Evolutionary conservation across 2,329 filamentous ascomycete species (phyloP).

Genomic region (Neofusicoccum ribis): DNA sequence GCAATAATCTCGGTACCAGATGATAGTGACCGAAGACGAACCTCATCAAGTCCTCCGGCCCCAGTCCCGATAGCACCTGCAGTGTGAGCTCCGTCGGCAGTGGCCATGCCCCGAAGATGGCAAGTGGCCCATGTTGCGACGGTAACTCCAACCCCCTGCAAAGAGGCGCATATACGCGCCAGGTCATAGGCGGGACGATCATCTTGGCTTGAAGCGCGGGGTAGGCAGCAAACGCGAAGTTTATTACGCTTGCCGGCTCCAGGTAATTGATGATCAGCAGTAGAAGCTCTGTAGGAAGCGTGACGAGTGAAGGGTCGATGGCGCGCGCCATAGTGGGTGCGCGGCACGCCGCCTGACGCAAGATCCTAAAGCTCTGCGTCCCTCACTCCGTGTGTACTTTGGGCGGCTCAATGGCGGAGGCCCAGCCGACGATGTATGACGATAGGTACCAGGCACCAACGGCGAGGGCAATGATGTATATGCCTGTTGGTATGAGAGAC

Average conservation of each 20-base stretch:
- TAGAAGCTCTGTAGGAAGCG: conserved; percentile 49
- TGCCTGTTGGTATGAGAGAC: conserved; percentile 71
- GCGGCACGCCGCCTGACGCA: neutral
- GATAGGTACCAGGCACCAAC: conserved; percentile 54
- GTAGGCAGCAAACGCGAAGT: conserved; percentile 49
- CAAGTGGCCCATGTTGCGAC: neutral
- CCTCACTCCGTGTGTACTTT: conserved; percentile 38
- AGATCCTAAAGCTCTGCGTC: neutral
- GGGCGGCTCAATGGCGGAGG: conserved; percentile 25
- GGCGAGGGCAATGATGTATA: conserved; percentile 66
- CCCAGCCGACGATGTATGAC: conserved; percentile 40
- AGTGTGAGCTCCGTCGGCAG: conserved; percentile 38
- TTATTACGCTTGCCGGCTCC: conserved; percentile 43
- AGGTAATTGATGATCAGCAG: conserved; percentile 47
- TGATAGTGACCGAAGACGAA: conserved; percentile 28
- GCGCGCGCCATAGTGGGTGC: neutral
- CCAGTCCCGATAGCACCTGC: conserved; percentile 34
- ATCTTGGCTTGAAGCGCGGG: conserved; percentile 42
- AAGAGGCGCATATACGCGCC: conserved; percentile 15
- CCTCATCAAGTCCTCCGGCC: conserved; percentile 31
- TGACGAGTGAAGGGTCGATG: conserved; percentile 5
- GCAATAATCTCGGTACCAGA: neutral
- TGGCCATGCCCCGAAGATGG: conserved; percentile 17
- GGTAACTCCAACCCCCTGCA: conserved; percentile 24
- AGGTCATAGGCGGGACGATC: conserved; percentile 34